Conservation (phyloP, 2,329 filamentous ascomycete species). For the Endoconidiophora laricicola region DNA sequence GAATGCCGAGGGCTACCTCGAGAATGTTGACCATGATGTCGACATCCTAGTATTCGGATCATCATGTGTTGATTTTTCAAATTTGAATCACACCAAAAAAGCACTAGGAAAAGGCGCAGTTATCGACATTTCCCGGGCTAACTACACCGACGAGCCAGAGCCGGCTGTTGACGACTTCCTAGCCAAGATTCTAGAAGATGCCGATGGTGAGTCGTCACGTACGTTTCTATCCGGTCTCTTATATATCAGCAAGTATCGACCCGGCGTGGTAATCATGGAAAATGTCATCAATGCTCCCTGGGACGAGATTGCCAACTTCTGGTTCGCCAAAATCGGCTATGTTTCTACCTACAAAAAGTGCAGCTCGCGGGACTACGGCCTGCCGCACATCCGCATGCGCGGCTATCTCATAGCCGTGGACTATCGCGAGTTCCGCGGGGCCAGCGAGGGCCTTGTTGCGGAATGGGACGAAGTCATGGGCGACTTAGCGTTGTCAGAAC, state of each 20-base stretch:
- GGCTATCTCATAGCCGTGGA: conserved; percentile 44
- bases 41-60: conserved; percentile 58
- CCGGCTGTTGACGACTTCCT: conserved; percentile 24
- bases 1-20: conserved; percentile 48
- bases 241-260: conserved; percentile 38
- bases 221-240: conserved; percentile 46
- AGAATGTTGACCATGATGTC: conserved; percentile 35
- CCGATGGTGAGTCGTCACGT: conserved; percentile 43
- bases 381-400: conserved; percentile 52
- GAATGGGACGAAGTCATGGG: conserved; percentile 29
- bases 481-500: conserved; percentile 33
- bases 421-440: conserved; percentile 19
- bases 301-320: conserved; percentile 27
- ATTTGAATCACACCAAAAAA: conserved; percentile 38
- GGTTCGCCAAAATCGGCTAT: conserved; percentile 36
- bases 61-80: conserved; percentile 60
- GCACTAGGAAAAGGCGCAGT: conserved; percentile 21
- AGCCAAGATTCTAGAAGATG: conserved; percentile 35
- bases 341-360: conserved; percentile 29
- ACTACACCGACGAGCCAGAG: conserved; percentile 4
- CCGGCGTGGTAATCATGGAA: conserved; percentile 52
- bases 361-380: conserved; percentile 55
- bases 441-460: conserved; percentile 17
- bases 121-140: conserved; percentile 30
- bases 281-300: conserved; percentile 51